Conservation (phyloP, 495 filamentous ascomycete genomes). For the Aspergillus biplanus region DNA sequence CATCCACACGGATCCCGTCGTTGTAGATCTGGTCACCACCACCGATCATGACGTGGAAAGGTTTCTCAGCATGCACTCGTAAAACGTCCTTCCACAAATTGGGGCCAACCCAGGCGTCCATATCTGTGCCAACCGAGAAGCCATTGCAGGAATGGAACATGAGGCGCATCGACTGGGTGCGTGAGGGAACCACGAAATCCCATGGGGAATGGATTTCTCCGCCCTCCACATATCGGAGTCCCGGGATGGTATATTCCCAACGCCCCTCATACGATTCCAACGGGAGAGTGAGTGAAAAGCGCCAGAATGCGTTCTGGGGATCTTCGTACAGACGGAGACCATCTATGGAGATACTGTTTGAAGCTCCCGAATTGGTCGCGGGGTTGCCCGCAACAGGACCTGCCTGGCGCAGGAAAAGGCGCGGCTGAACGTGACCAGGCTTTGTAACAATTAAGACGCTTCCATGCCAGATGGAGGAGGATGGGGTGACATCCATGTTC, state of each 20-base stretch:
- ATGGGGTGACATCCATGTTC: slow-evolving; percentile 68
- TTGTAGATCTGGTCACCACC: slow-evolving; percentile 97
- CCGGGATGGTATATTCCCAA: slow-evolving; percentile 54
- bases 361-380: slow-evolving; percentile 10
- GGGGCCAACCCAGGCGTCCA: slow-evolving; percentile 79
- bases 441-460: slow-evolving; percentile 80
- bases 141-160: slow-evolving; percentile 98
- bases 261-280: slow-evolving; percentile 49
- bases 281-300: slow-evolving; percentile 65
- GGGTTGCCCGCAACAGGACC: slow-evolving; percentile 38
- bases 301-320: slow-evolving; percentile 76
- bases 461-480: slow-evolving; percentile 68
- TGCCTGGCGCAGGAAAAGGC: slow-evolving; percentile 50
- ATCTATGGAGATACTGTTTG: slow-evolving; percentile 35
- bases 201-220: slow-evolving; percentile 44
- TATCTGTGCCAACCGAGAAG: slow-evolving; percentile 90
- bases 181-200: slow-evolving; percentile 76
- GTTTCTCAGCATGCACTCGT: slow-evolving; percentile 65
- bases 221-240: slow-evolving; percentile 40
- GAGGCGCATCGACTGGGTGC: slow-evolving; percentile 84
- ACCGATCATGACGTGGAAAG: slow-evolving; percentile 95
- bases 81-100: slow-evolving; percentile 91
- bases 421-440: slow-evolving; percentile 59
- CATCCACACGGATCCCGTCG: slow-evolving; percentile 81
- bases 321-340: slow-evolving; percentile 81